Evolutionary conservation across 2,329 filamentous ascomycete species (phyloP).

Genomic region (Diplodia seriata): DNA sequence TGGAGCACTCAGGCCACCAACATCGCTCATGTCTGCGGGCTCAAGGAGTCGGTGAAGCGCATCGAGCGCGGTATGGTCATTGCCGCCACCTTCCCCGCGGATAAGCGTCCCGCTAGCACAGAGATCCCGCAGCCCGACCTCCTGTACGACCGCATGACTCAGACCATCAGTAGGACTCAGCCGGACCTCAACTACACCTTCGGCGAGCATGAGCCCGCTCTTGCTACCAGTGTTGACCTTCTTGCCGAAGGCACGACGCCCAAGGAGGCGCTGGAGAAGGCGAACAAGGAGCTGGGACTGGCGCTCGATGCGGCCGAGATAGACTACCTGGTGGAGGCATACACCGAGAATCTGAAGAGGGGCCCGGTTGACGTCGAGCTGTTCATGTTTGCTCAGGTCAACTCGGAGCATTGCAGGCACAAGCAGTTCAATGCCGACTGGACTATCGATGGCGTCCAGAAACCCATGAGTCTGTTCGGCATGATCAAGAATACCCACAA

Average conservation of each 20-base stretch:
- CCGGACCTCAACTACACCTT: slow-evolving; percentile 82
- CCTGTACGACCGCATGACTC: slow-evolving; percentile 95
- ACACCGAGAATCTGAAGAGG: slow-evolving; percentile 68
- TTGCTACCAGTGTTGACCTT: slow-evolving; percentile 78
- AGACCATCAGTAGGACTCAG: slow-evolving; percentile 71
- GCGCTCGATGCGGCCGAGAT: slow-evolving; percentile 89
- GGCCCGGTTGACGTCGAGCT: slow-evolving; percentile 88
- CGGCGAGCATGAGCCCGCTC: slow-evolving; percentile 67
- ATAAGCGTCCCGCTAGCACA: slow-evolving; percentile 58
- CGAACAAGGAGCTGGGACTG: slow-evolving; percentile 83
- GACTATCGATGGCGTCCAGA: slow-evolving; percentile 86
- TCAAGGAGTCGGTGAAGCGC: slow-evolving; percentile 73
- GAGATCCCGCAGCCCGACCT: slow-evolving; percentile 69
- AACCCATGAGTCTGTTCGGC: slow-evolving; percentile 82
- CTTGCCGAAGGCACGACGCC: slow-evolving; percentile 70
- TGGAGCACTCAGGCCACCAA: slow-evolving; percentile 97
- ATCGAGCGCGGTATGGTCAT: slow-evolving; percentile 88
- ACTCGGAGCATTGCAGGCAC: slow-evolving; percentile 89
- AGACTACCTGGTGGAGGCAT: slow-evolving; percentile 89
- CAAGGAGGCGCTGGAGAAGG: slow-evolving; percentile 75
- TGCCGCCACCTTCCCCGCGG: slow-evolving; percentile 63
- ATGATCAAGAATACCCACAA: slow-evolving; percentile 98
- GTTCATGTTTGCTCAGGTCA: slow-evolving; percentile 99
- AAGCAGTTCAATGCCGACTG: slow-evolving; percentile 98
- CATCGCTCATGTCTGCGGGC: slow-evolving; percentile 89